Evolutionary conservation across 1,284 basidiomycete genomes (phyloP), one percentile per base, ranked within the genome.

Genomic region (Abortiporus biennis): DNA sequence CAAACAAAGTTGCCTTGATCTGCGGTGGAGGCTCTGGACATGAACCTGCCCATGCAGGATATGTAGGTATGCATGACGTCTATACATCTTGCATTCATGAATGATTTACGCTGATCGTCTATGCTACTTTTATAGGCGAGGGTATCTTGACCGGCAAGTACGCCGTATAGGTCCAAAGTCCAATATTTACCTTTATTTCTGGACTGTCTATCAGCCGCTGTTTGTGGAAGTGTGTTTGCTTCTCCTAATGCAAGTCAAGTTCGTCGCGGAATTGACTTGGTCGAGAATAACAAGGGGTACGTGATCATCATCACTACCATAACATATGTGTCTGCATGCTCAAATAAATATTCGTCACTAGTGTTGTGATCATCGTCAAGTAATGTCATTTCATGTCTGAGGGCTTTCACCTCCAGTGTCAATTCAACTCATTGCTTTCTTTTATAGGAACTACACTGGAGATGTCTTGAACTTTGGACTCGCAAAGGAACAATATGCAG

Each of bases 401-500:
- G n/a, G n/a, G n/a, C n/a, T n/a, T n/a, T 11, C 6, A 27, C 5
- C 8, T 11, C 6, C 5, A 5, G 8, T 34, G 9, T 30, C 21
- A 17, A 39, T 6, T 31, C 17, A 0, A n/a, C 15, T 15, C 16
- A 27, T 23, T 6, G n/a, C 47, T 47, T 23, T 34, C 37, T 16
- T 13, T 21, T 39, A 6, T 39, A 87, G 83, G 57, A 89, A 88
- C 52, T 90, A 90, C 58, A 93, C 91, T 0, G 90, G 91, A 21
- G 92, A 96, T 55, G 80, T 94, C 12, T 76, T 97, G 38, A 92
- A 94, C 59, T 96, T 97, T 55, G 92, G 93, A 33, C 74, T 97
- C 5, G 92, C 92, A 3, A 90, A 84, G 50, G 93, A 97, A 59
- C 84, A 90, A 48, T 84, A 84, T 54, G 76, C 83, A 2, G 82